Conservation (phyloP, 805 yeast genomes). For the Middelhovenomyces tepae region DNA sequence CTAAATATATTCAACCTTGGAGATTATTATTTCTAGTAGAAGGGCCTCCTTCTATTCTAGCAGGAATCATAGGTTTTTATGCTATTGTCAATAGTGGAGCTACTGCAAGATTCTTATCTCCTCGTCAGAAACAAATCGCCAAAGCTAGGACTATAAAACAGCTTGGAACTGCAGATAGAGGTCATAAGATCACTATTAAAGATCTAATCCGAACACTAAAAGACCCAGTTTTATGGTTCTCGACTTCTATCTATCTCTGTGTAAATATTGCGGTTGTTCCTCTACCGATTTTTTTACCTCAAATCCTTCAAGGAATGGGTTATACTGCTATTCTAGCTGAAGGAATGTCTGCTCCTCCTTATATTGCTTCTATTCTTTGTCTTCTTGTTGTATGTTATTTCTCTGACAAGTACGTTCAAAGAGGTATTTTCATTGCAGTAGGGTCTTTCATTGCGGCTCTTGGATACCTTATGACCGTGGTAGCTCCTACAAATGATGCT, state of each 20-base stretch:
- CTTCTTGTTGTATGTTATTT: constrained; percentile 1
- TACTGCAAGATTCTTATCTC: constrained; percentile 1
- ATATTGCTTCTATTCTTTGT: not conserved
- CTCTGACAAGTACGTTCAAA: constrained; percentile 1
- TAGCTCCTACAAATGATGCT: not conserved
- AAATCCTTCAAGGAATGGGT: constrained; percentile 2
- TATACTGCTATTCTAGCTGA: constrained; percentile 1
- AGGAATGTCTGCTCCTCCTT: constrained; percentile 2
- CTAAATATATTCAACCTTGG: constrained; percentile 1
- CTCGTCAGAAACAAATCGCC: constrained; percentile 2
- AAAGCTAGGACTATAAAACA: constrained; percentile 1
- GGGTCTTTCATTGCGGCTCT: constrained; percentile 1
- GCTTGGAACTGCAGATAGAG: not conserved
- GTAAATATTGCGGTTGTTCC: constrained; percentile 3
- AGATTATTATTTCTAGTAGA: constrained; percentile 1
- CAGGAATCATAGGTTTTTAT: constrained; percentile 2
- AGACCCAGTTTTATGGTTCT: constrained; percentile 5
- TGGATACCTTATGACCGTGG: not conserved
- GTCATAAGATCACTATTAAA: not conserved
- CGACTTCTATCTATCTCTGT: constrained; percentile 1
- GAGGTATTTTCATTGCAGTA: not conserved
- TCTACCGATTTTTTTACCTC: constrained; percentile 2
- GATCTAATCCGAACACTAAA: constrained; percentile 1
- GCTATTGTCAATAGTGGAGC: constrained; percentile 1
- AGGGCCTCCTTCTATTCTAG: constrained; percentile 1